Conservation (phyloP, 768 basidiomycete species). For the Lanmaoa pseudosensibilis region DNA sequence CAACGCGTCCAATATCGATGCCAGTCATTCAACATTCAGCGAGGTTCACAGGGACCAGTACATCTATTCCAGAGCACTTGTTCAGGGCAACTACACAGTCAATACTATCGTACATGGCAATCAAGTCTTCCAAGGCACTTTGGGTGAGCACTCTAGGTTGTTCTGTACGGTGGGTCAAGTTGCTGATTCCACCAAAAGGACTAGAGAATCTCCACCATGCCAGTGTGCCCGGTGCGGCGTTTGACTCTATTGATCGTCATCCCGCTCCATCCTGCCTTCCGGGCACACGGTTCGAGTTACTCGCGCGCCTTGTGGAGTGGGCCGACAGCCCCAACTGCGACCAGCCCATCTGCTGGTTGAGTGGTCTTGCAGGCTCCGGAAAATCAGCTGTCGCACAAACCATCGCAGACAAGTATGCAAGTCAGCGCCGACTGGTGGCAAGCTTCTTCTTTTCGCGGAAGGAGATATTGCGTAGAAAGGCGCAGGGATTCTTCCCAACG, state of each 20-base stretch:
- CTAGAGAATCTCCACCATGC: conserved; percentile 15
- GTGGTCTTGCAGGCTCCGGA: conserved; percentile 22
- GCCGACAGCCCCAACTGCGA: conserved; percentile 5
- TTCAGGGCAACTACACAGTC: conserved; percentile 15
- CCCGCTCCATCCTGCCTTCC: conserved; percentile 10
- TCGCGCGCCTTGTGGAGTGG: conserved; percentile 15
- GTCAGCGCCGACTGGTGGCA: conserved; percentile 27
- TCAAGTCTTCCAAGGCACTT: conserved; percentile 15
- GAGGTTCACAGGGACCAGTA: conserved; percentile 21
- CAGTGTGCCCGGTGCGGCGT: too few relatives aligned
- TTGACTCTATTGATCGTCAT: too few relatives aligned
- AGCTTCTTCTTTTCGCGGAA: too few relatives aligned
- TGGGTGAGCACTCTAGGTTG: conserved; percentile 4
- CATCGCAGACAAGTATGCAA: conserved; percentile 25
- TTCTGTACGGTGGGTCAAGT: neutral
- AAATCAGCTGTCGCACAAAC: conserved; percentile 32
- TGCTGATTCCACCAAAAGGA: conserved; percentile 2
- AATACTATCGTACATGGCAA: conserved; percentile 22
- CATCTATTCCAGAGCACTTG: conserved; percentile 4
- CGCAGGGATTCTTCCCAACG: conserved; percentile 29
- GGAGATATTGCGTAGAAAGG: conserved; percentile 22
- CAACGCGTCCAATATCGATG: conserved; percentile 20
- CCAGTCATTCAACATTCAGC: conserved; percentile 22
- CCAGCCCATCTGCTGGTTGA: conserved; percentile 23
- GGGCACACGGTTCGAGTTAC: conserved; percentile 20